A percentile compares a stretch with the other conserved stretches of the same genome.
phyloP scores from a whole-genome alignment of 352 stramenopile species.

The Phytophthora fragariae region DNA sequence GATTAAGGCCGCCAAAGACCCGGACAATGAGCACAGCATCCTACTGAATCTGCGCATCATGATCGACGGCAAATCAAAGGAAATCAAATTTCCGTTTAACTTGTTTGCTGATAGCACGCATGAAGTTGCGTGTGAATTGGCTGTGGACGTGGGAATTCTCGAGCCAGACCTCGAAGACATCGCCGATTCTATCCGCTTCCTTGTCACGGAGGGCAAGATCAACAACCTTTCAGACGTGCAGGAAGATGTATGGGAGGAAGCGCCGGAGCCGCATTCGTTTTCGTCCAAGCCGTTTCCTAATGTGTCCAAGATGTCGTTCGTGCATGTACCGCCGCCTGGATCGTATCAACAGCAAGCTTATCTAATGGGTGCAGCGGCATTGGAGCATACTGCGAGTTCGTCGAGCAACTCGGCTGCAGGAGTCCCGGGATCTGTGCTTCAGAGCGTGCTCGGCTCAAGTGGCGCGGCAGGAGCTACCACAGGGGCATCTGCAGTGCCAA shows the following conservation, averaged over 20 bases:
- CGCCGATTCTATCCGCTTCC: constrained; percentile 92
- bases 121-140: constrained; percentile 95
- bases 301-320: constrained; percentile 84
- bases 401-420: constrained; percentile 25
- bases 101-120: constrained; percentile 94
- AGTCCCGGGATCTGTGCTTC: constrained; percentile 27
- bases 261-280: constrained; percentile 83
- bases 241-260: constrained; percentile 89
- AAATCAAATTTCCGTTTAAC: constrained; percentile 97
- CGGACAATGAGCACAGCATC: constrained; percentile 84
- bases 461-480: constrained; percentile 9
- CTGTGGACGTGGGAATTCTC: constrained; percentile 93
- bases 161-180: constrained; percentile 94
- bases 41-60: constrained; percentile 91
- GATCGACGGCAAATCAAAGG: constrained; percentile 93
- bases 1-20: constrained; percentile 84
- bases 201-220: constrained; percentile 87
- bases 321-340: constrained; percentile 37
- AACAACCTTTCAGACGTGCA: constrained; percentile 82
- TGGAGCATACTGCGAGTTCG: constrained; percentile 31
- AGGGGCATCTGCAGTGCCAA: constrained; percentile 9
- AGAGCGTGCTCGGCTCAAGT: constrained; percentile 31
- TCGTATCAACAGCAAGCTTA: constrained; percentile 41
- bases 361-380: constrained; percentile 28
- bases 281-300: constrained; percentile 80